These are phyloP conservation scores for Oryza glumipatula DNA, from an alignment of 176 grass and related monocot genomes.

Conservation along the genomic window DNA sequence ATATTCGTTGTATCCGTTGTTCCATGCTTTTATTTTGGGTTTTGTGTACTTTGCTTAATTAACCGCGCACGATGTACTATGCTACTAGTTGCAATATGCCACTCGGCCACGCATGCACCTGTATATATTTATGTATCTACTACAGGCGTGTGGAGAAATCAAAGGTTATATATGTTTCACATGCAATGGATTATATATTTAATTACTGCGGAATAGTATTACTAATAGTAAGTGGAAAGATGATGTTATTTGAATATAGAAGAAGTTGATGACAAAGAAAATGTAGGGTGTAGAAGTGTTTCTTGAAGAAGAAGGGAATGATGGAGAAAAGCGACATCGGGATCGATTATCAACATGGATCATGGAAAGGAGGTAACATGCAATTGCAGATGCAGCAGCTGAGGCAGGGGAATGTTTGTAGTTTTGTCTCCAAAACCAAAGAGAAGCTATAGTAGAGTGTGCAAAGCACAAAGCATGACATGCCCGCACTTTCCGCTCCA, in stretches of 20 bases:
- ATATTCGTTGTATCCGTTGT: too few species aligned
- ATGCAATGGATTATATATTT: too few species aligned
- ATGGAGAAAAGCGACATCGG: not conserved
- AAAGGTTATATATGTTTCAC: not conserved
- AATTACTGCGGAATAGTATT: too few species aligned
- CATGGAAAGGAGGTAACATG: not conserved
- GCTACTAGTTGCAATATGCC: too few species aligned
- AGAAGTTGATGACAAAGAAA: not conserved
- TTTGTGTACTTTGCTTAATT: not conserved
- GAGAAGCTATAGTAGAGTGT: not conserved
- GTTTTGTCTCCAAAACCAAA: not conserved
- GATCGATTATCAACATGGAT: not conserved
- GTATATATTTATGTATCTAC: too few species aligned
- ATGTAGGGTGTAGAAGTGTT: not conserved
- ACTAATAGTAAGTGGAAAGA: too few species aligned
- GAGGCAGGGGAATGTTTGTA: not conserved
- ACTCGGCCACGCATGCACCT: too few species aligned
- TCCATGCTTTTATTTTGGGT: too few species aligned
- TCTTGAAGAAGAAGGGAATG: not conserved
- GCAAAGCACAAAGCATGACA: not conserved
- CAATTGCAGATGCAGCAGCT: not conserved
- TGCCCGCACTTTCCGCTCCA: not conserved
- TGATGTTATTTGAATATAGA: not conserved
- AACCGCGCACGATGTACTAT: not conserved
- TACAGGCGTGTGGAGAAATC: too few species aligned